Base-by-base conservation (phyloP, 1,284 basidiomycete species). In the Boletus austroedulis region DNA sequence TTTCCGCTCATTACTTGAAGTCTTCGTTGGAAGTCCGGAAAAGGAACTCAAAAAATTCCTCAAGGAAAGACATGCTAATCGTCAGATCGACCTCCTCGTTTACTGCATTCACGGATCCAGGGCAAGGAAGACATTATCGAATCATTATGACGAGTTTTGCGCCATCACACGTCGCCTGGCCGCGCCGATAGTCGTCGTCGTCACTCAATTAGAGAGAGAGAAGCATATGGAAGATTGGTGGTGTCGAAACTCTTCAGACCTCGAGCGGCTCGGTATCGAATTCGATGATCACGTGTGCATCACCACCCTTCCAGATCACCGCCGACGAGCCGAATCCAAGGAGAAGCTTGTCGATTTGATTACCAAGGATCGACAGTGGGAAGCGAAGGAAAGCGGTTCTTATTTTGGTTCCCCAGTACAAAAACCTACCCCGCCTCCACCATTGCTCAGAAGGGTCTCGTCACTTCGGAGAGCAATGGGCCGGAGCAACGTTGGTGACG, bases 141-240 rank as follows among this genome's bases (percentile, higher is more conserved):
- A 56, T 29, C 66, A 68, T 48, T 75, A 73, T 31, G 47, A 63
- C 12, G 45, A 40, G 3, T 65, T 76, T 52, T 66, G 67, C 31
- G 29, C 52, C 9, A 53, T 62, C 52, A 62, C 73, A 11, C 70
- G 64, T 43, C 57, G 55, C 17, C 56, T n/a, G n/a, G n/a, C n/a
- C n/a, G n/a, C n/a, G n/a, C n/a, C n/a, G n/a, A n/a, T n/a, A n/a
- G n/a, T n/a, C 40, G 12, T 73, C 38, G 28, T 70, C 32, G 59
- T 69, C 15, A 73, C 68, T 10, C 50, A 55, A 2, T 46, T 66
- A 28, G 69, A 73, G 58, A 57, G 17, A 40, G 63, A 61, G 28
- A 15, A 1, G 2, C 21, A 61, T 28, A 67, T 67, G 65, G 71
- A 68, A 10, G 57, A 51, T n/a, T 73, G 72, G 72, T 76, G 72